These are phyloP conservation scores for Ganoderma meredithae DNA, from an alignment of 1,284 basidiomycete genomes.

Conservation along the genomic window DNA sequence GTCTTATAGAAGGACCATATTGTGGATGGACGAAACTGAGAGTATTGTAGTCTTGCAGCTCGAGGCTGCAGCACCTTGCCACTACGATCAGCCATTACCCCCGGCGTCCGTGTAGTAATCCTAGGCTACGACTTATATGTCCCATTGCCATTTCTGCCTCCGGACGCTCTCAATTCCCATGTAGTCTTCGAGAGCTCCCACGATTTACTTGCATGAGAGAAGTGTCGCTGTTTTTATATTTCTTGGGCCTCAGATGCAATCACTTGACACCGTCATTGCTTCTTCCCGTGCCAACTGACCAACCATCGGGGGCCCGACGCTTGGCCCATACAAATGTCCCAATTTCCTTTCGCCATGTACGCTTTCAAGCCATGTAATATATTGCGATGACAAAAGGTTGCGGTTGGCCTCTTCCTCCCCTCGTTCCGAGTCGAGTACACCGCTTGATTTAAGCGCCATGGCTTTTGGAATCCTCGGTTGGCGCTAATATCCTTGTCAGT, in stretches of 20 bases:
- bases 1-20: no score
- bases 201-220: slow-evolving; percentile 8
- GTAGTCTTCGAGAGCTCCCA: neutral
- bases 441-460: slow-evolving; percentile 36
- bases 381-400: neutral
- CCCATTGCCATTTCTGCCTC: neutral
- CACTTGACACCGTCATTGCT: slow-evolving; percentile 6
- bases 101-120: no score
- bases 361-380: neutral
- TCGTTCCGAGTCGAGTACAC: neutral
- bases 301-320: neutral
- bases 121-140: no score
- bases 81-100: neutral
- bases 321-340: neutral
- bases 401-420: neutral
- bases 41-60: neutral
- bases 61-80: neutral
- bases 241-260: neutral
- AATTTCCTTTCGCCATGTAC: no score
- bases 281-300: neutral
- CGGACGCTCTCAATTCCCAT: neutral
- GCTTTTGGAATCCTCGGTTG: slow-evolving; percentile 49
- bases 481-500: slow-evolving; percentile 7
- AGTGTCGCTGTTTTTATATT: neutral
- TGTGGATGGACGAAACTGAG: no score